These are phyloP conservation scores for Annulohypoxylon nitens DNA, from an alignment of 495 filamentous ascomycete genomes.

Conservation along the genomic window DNA sequence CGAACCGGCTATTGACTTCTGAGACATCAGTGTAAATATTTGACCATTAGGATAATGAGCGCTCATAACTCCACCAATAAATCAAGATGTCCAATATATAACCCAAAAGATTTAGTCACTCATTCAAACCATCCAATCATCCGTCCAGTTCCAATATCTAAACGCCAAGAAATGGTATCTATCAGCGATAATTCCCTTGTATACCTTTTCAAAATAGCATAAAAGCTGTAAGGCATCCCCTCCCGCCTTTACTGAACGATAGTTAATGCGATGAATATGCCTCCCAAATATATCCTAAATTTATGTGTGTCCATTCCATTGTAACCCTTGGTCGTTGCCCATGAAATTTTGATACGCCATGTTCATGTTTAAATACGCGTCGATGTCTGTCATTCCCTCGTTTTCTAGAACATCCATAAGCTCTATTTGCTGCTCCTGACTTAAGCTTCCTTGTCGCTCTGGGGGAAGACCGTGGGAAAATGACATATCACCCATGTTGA, in stretches of 20 bases:
- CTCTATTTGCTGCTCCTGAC: slow-evolving; percentile 77
- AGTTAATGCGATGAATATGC: slow-evolving; percentile 23
- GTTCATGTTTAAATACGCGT: slow-evolving; percentile 68
- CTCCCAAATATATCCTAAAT: neutral
- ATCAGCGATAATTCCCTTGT: slow-evolving; percentile 34
- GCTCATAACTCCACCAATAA: neutral
- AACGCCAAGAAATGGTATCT: slow-evolving; percentile 48
- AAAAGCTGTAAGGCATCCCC: slow-evolving; percentile 26
- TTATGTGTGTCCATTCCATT: slow-evolving; percentile 39
- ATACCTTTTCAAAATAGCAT: slow-evolving; percentile 30
- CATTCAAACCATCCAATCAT: slow-evolving; percentile 22
- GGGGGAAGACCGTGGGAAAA: slow-evolving; percentile 48
- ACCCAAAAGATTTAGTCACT: slow-evolving; percentile 14
- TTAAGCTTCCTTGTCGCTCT: slow-evolving; percentile 72
- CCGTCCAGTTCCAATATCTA: slow-evolving; percentile 25
- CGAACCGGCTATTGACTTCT: neutral
- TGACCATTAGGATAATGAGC: neutral
- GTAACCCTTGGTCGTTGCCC: slow-evolving; percentile 40
- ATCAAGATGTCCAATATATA: neutral
- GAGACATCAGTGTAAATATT: neutral
- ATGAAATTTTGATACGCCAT: slow-evolving; percentile 39
- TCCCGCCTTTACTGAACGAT: slow-evolving; percentile 7
- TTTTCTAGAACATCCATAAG: slow-evolving; percentile 75
- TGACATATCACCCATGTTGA: slow-evolving; percentile 44
- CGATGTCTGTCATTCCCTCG: slow-evolving; percentile 73